Evolutionary conservation across 495 filamentous ascomycete genomes (phyloP), one percentile per base, ranked within the genome.

Genomic region (Pseudoneurospora amorphoporcata): DNA sequence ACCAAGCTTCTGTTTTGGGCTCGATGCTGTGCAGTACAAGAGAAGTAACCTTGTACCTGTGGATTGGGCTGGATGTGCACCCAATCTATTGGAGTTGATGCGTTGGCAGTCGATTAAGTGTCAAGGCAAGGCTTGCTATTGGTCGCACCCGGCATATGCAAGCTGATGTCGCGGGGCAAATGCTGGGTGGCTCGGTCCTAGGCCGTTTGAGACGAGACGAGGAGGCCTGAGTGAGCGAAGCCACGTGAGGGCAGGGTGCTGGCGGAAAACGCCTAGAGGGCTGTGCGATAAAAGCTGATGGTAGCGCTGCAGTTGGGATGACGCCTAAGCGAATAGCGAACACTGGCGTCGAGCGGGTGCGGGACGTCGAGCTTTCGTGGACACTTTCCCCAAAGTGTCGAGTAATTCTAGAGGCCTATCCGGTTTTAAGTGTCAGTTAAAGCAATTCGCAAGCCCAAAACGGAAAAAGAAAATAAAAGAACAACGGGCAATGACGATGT

Each of bases 1-100:
- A 75, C 72, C 71, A 76, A 76, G 76, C 72, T 39, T 58, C 68
- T 68, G 58, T 68, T 72, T 81, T 81, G 81, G 82, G 82, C 77
- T 81, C 77, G 70, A 81, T 79, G 79, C 77, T 65, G 80, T 81
- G 79, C 77, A 78, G 81, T 65, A 82, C 77, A 78, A 72, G 75
- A 75, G 78, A 81, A 77, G 78, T 84, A 75, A 83, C 84, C 81
- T 61, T 79, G 84, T 85, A 83, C 81, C 80, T 79, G 81, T 80
- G 81, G 83, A 75, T 84, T 83, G 83, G 83, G 83, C 81, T 80
- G 81, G 83, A 83, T 84, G 83, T 82, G 79, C 79, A 83, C 82
- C 81, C 82, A 84, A 83, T 86, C 84, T 85, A 86, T 85, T 86
- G 82, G 84, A 85, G 84, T 82, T 77, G 84, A 86, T 88, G 86